Evolutionary conservation across 2,329 filamentous ascomycete species (phyloP).

Genomic region (Aureobasidium sp.): DNA sequence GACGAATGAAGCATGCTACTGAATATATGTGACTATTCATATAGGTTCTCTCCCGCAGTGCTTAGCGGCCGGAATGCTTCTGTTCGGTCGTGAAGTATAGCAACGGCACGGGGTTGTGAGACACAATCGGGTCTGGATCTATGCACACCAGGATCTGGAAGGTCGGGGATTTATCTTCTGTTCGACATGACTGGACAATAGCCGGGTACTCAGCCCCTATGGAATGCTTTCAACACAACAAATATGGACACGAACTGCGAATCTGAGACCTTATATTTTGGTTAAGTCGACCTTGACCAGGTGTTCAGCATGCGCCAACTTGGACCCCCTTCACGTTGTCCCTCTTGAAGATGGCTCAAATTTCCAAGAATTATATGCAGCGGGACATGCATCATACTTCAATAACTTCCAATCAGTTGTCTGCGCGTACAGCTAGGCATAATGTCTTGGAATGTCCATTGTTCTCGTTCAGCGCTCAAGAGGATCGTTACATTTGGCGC

Average conservation of each 20-base stretch:
- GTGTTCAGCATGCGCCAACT: background rate
- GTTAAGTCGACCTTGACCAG: background rate
- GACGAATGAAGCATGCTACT: background rate
- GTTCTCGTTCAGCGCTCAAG: too few relatives aligned
- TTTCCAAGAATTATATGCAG: too few relatives aligned
- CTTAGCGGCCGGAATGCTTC: background rate
- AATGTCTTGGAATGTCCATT: too few relatives aligned
- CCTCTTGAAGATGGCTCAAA: too few relatives aligned
- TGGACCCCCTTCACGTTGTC: too few relatives aligned
- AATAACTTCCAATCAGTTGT: too few relatives aligned
- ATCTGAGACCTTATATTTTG: background rate
- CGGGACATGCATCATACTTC: too few relatives aligned
- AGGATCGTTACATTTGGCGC: too few relatives aligned
- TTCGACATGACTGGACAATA: too few relatives aligned
- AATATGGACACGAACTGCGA: background rate
- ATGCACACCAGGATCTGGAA: background rate
- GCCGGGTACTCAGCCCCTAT: background rate
- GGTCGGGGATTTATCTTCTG: background rate
- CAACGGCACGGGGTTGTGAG: background rate
- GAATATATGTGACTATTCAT: background rate
- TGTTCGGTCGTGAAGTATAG: too few relatives aligned
- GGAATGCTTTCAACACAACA: background rate
- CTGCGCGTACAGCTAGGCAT: too few relatives aligned
- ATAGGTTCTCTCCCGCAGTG: background rate
- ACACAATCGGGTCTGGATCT: background rate